Conservation (phyloP, 805 yeast genomes). For the Yamadazyma sp. region DNA sequence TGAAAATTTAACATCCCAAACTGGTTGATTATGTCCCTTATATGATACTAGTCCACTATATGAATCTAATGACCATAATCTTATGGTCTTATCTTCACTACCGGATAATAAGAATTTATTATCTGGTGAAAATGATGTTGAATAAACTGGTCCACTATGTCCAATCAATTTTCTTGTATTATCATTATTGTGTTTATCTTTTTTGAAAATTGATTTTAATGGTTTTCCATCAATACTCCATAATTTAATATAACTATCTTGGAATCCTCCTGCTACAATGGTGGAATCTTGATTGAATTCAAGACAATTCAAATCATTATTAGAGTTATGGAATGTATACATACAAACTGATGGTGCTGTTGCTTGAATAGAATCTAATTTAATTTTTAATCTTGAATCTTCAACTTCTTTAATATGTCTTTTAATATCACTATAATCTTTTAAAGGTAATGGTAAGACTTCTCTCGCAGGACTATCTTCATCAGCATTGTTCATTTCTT, state of each 20-base stretch:
- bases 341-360: constrained; percentile 92
- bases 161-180: constrained; percentile 69
- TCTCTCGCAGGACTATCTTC: constrained; percentile 72
- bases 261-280: constrained; percentile 89
- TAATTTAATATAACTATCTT: constrained; percentile 83
- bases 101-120: constrained; percentile 73
- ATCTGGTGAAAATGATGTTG: constrained; percentile 88
- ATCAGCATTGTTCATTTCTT: constrained; percentile 47
- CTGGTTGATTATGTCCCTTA: constrained; percentile 93
- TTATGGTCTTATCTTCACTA: constrained; percentile 88
- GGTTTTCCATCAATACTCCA: constrained; percentile 96
- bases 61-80: constrained; percentile 93
- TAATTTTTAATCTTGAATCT: constrained; percentile 76
- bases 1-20: constrained; percentile 95
- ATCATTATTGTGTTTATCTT: constrained; percentile 48
- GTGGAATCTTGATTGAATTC: constrained; percentile 87
- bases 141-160: constrained; percentile 93
- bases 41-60: constrained; percentile 87
- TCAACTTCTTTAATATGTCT: constrained; percentile 74
- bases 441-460: constrained; percentile 79
- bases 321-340: constrained; percentile 97
- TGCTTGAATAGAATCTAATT: constrained; percentile 61
- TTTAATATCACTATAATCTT: constrained; percentile 75
- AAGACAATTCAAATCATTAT: constrained; percentile 80
- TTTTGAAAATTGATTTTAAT: constrained; percentile 56